Evolutionary conservation across 2,329 filamentous ascomycete genomes (phyloP).

Genomic region (Pseudogymnoascus sp.): DNA sequence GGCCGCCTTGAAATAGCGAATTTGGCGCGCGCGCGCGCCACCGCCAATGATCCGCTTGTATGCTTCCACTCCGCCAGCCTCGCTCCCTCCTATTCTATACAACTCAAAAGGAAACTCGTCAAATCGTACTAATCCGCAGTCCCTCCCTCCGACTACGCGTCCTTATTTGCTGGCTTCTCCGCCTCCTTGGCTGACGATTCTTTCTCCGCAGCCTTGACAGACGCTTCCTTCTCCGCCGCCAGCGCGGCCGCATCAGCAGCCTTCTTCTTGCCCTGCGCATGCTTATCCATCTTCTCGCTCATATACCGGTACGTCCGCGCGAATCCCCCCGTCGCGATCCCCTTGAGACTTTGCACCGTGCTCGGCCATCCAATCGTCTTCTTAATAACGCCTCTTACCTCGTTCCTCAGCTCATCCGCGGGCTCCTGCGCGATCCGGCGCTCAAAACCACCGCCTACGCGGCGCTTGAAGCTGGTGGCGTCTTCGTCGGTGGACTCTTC

Average conservation of each 20-base stretch:
- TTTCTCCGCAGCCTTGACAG: neutral
- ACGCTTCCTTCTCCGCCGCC: neutral
- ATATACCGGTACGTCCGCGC: conserved; percentile 65
- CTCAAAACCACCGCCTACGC: conserved; percentile 79
- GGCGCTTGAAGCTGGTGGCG: conserved; percentile 54
- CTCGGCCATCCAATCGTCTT: conserved; percentile 91
- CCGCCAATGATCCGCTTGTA: neutral
- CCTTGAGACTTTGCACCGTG: conserved; percentile 78
- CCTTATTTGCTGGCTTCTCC: neutral
- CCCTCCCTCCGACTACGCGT: neutral
- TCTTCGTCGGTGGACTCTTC: conserved; percentile 64
- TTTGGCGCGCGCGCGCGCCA: neutral
- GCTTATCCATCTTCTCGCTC: conserved; percentile 70
- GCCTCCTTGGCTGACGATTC: neutral
- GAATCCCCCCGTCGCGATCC: conserved; percentile 68
- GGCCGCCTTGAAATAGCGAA: neutral
- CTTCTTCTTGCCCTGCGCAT: conserved; percentile 28
- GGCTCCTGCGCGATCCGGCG: conserved; percentile 68
- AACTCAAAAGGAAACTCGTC: neutral
- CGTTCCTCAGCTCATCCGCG: conserved; percentile 54
- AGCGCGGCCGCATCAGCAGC: conserved; percentile 10
- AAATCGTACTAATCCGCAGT: neutral
- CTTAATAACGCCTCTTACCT: conserved; percentile 68
- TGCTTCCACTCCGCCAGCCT: neutral
- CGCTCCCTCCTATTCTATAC: neutral